phyloP scores from a whole-genome alignment of 139 green algal genomes.

The Coelastrella sp. region DNA sequence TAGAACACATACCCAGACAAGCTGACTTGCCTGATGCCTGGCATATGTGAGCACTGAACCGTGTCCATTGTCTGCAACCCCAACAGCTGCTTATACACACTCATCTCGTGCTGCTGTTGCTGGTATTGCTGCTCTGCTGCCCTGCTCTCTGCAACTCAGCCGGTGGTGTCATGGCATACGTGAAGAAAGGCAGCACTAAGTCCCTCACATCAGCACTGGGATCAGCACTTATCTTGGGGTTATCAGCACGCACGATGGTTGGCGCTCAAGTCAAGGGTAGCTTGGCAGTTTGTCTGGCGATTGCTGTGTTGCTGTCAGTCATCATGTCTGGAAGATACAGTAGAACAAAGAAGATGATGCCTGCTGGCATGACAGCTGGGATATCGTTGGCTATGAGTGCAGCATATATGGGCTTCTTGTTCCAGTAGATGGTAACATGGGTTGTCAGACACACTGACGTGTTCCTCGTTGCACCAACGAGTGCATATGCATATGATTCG shows the following conservation, averaged over 20 bases:
- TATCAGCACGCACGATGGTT: slow-evolving; percentile 13
- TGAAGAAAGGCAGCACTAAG: slow-evolving; percentile 43
- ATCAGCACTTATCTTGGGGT: slow-evolving; percentile 24
- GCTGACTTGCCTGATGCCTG: too few relatives aligned
- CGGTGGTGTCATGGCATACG: slow-evolving; percentile 23
- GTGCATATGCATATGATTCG: too few relatives aligned
- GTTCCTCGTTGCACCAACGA: not conserved
- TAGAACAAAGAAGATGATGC: slow-evolving; percentile 42
- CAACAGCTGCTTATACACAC: not conserved
- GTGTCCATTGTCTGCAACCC: not conserved
- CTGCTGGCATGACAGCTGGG: slow-evolving; percentile 29
- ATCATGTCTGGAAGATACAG: slow-evolving; percentile 44
- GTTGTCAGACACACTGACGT: not conserved
- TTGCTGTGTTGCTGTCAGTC: slow-evolving; percentile 23
- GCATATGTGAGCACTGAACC: too few relatives aligned
- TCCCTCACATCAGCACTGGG: slow-evolving; percentile 29
- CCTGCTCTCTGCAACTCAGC: not conserved
- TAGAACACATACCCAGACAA: too few relatives aligned
- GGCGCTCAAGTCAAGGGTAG: slow-evolving; percentile 15
- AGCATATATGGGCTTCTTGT: slow-evolving; percentile 40
- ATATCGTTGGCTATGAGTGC: slow-evolving; percentile 27
- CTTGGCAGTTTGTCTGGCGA: slow-evolving; percentile 26
- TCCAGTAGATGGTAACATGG: not conserved
- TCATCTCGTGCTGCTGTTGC: not conserved
- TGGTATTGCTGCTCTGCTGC: not conserved